phyloP scores from a whole-genome alignment of 768 basidiomycete species.

The Termitomyces sp. region DNA sequence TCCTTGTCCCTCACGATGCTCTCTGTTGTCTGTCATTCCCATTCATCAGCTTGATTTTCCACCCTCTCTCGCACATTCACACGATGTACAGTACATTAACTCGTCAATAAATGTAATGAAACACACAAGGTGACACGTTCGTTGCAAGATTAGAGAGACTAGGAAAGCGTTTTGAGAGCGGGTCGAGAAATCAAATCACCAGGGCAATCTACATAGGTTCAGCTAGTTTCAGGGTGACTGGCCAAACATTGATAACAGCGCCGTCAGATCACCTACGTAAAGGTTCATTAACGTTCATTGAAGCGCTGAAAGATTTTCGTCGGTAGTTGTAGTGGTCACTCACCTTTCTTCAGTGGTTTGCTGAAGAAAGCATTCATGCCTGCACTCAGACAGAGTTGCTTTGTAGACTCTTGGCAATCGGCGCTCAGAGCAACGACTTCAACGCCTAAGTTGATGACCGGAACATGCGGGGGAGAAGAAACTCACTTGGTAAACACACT shows the following conservation, averaged over 20 bases:
- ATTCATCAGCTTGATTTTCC: background rate
- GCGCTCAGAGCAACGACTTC: conserved; percentile 70
- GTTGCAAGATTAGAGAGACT: background rate
- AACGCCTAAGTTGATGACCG: background rate
- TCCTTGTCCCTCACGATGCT: background rate
- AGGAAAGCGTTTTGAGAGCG: background rate
- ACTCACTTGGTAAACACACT: conserved; percentile 51
- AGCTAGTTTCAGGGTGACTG: conserved; percentile 14
- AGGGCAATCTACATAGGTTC: background rate
- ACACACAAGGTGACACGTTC: background rate
- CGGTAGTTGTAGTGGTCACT: conserved; percentile 5
- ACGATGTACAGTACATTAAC: conserved; percentile 2
- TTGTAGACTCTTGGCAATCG: conserved; percentile 74
- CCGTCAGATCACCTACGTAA: conserved; percentile 44
- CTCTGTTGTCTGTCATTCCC: background rate
- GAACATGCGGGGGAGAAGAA: background rate
- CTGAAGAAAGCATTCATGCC: conserved; percentile 77
- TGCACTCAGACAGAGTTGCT: conserved; percentile 68
- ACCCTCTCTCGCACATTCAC: background rate
- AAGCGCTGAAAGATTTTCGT: background rate
- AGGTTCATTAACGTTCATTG: background rate
- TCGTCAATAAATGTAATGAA: background rate
- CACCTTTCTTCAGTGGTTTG: conserved; percentile 64
- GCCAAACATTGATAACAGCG: conserved; percentile 51
- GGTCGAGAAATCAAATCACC: background rate